Evolutionary conservation across 768 basidiomycete species (phyloP), one percentile per base, ranked within the genome.

Genomic region (Ramaria rubella): DNA sequence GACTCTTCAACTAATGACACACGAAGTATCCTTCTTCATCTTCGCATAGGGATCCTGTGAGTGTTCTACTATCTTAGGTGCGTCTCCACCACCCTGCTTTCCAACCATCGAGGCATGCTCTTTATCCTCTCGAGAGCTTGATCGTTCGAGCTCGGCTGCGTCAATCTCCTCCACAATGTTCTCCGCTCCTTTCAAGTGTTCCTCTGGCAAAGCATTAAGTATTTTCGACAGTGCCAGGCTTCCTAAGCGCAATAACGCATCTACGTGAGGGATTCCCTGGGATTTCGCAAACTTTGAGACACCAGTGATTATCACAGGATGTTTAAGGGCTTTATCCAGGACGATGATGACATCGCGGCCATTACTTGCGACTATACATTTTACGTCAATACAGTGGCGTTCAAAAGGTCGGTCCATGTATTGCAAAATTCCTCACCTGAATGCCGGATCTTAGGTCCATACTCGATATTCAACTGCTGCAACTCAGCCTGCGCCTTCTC

Each of bases 301-400:
- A n/a, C 61, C 61, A 5, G 60, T 62, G 44, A 62, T 49, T 38
- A 62, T 60, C 49, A 62, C 40, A 51, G 61, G 61, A 49, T 62
- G 55, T 15, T 58, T 52, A n/a, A 62, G 57, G n/a, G 60, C 61
- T 45, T 62, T 60, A 56, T 62, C 61, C 21, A 62, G 36, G 30
- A 62, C 19, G 21, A 62, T 43, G 44, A 62, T 46, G 15, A 58
- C 59, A 51, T 62, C 61, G 15, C 60, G 60, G 12, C 57, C 44
- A 48, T 62, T 60, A 24, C 53, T 59, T 38, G 31, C 23, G 14
- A 60, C 59, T 23, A 36, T n/a, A n/a, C n/a, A n/a, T n/a, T n/a
- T 26, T n/a, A 31, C 9, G 34, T 58, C 53, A 5, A 58, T 31
- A n/a, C 40, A 21, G 24, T 50, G 57, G n/a, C n/a, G n/a, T n/a